A percentile compares a stretch with the other conserved stretches of the same genome.
Conservation (phyloP, 2,329 filamentous ascomycete genomes). For the Fonsecaea pugnacius region DNA sequence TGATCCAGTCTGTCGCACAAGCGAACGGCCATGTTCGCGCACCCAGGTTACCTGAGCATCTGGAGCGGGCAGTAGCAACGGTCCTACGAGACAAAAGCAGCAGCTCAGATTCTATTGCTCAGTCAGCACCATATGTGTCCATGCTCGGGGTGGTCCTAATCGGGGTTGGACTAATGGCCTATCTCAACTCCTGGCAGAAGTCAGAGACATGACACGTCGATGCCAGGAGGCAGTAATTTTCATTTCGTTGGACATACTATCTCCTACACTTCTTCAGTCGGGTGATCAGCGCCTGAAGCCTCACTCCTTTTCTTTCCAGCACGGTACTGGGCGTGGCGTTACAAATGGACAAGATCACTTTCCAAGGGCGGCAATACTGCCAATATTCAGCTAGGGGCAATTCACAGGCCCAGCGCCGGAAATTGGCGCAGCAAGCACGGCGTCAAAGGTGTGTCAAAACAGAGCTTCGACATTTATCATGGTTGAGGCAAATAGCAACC, state of each 20-base stretch:
- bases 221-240: conserved; percentile 7
- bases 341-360: not conserved
- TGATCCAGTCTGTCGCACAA: conserved; percentile 30
- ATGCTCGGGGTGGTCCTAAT: conserved; percentile 81
- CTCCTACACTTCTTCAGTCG: conserved; percentile 6
- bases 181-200: conserved; percentile 80
- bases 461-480: not conserved
- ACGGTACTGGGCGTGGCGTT: conserved; percentile 28
- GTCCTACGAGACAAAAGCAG: conserved; percentile 49
- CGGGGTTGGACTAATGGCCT: conserved; percentile 83
- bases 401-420: not conserved
- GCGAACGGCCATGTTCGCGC: conserved; percentile 56
- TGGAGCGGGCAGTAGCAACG: conserved; percentile 44
- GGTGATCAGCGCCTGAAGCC: conserved; percentile 14
- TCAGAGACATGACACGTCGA: conserved; percentile 49
- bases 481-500: conserved; percentile 14
- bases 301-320: conserved; percentile 31
- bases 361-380: conserved; percentile 7
- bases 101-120: conserved; percentile 50
- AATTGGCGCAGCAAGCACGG: conserved; percentile 4
- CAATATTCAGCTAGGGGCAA: not conserved
- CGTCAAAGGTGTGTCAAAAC: conserved; percentile 15
- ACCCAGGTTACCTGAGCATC: conserved; percentile 46
- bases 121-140: conserved; percentile 74
- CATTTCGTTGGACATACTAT: conserved; percentile 31